Conservation (phyloP, 2,329 filamentous ascomycete species). For the Chrysoporthe austroafricana region DNA sequence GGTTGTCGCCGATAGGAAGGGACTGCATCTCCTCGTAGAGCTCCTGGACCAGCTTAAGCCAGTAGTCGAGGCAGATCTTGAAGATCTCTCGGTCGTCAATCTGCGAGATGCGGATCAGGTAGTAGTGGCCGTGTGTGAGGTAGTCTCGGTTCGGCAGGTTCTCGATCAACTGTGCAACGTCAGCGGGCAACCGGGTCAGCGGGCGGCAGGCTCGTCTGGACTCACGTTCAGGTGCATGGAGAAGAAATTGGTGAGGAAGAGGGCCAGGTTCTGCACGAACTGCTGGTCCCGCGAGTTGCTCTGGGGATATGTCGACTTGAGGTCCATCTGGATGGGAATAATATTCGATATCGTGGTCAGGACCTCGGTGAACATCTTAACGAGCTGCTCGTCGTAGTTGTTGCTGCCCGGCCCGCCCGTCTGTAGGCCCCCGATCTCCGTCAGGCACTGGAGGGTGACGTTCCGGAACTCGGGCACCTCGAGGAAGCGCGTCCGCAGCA, state of each 20-base stretch:
- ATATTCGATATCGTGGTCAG: constrained; percentile 91
- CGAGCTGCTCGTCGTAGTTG: constrained; percentile 91
- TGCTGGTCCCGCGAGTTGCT: constrained; percentile 95
- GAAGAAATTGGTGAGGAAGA: constrained; percentile 98
- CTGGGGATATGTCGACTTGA: constrained; percentile 87
- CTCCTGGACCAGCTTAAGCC: constrained; percentile 97
- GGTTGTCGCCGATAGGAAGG: constrained; percentile 92
- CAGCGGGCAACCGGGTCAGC: constrained; percentile 27
- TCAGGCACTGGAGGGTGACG: constrained; percentile 93
- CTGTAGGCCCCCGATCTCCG: constrained; percentile 93
- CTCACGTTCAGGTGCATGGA: constrained; percentile 83
- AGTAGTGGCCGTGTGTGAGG: constrained; percentile 94
- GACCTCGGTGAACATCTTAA: constrained; percentile 98
- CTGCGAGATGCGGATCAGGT: constrained; percentile 96
- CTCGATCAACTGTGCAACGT: constrained; percentile 73
- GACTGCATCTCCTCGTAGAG: constrained; percentile 99
- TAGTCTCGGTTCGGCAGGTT: constrained; percentile 94
- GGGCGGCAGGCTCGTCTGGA: constrained; percentile 20
- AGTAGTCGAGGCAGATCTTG: constrained; percentile 99
- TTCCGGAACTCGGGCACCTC: constrained; percentile 95
- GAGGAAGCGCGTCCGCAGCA: constrained; percentile 87
- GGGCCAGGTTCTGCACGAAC: constrained; percentile 93
- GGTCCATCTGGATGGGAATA: constrained; percentile 85
- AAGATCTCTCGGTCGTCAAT: constrained; percentile 99
- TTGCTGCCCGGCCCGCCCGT: constrained; percentile 72